phyloP scores from a whole-genome alignment of 108 stramenopile genomes.

The Pseudonitzschia pungens region DNA sequence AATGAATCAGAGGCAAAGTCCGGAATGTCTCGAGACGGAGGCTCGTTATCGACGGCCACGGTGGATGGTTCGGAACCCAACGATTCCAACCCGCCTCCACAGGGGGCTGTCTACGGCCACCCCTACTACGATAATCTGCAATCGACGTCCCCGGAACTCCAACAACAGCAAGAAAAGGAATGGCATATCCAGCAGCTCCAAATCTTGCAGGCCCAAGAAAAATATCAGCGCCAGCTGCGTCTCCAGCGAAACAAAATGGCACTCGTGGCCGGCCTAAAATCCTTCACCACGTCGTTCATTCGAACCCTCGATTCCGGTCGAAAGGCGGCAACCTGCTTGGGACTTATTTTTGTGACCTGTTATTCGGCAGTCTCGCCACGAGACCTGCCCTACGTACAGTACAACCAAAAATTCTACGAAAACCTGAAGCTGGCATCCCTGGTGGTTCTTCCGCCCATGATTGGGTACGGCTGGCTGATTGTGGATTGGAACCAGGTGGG shows the following conservation, averaged over 20 bases:
- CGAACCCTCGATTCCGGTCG: slow-evolving; percentile 20
- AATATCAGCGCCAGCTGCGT: not conserved
- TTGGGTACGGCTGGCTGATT: slow-evolving; percentile 16
- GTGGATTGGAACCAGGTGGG: slow-evolving; percentile 18
- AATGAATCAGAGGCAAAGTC: not conserved
- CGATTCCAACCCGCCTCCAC: slow-evolving; percentile 5
- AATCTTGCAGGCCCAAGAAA: slow-evolving; percentile 1
- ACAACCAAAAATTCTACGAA: slow-evolving; percentile 71
- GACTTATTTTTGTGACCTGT: slow-evolving; percentile 17
- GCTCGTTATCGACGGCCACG: not conserved
- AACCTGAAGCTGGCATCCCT: slow-evolving; percentile 56
- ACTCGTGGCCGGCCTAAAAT: not conserved
- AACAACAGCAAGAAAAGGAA: not conserved
- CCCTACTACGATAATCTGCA: not conserved
- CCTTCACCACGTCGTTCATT: not conserved
- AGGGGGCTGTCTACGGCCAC: not conserved
- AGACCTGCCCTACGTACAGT: slow-evolving; percentile 54
- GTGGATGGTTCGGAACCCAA: not conserved
- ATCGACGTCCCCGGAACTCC: not conserved
- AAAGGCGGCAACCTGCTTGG: slow-evolving; percentile 13
- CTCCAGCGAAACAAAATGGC: not conserved
- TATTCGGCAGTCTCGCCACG: slow-evolving; percentile 82
- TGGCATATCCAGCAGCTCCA: slow-evolving; percentile 3
- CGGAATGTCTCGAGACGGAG: not conserved
- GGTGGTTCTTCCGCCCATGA: slow-evolving; percentile 47